A percentile compares a stretch with the other conserved stretches of the same genome.
Conservation (phyloP, 495 filamentous ascomycete species). For the Penicillium coffeae region DNA sequence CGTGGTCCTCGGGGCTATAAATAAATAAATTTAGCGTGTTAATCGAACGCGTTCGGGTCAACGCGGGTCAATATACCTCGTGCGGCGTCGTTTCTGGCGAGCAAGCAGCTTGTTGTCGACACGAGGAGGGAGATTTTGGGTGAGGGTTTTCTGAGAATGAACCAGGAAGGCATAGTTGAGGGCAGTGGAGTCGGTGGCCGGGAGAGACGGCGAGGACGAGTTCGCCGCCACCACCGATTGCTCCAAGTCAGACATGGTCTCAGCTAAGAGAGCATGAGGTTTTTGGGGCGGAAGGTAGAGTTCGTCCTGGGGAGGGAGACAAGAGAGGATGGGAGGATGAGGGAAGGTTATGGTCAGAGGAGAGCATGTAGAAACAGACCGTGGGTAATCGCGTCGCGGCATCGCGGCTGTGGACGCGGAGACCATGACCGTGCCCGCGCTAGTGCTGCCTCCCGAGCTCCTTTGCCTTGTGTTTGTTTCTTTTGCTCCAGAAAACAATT, state of each 20-base stretch:
- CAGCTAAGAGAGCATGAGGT: constrained; percentile 19
- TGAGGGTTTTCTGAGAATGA: constrained; percentile 63
- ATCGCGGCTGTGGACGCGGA: constrained; percentile 42
- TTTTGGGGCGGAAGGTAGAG: constrained; percentile 2
- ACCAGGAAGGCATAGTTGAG: constrained; percentile 62
- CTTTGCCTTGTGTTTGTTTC: constrained; percentile 7
- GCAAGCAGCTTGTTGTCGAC: constrained; percentile 65
- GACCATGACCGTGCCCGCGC: constrained; percentile 30
- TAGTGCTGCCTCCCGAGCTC: constrained; percentile 24
- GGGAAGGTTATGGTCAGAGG: constrained; percentile 12
- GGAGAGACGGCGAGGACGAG: constrained; percentile 37
- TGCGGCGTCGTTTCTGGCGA: constrained; percentile 66
- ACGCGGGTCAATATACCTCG: constrained; percentile 43
- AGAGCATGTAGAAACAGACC: constrained; percentile 16
- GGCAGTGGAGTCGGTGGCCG: constrained; percentile 34
- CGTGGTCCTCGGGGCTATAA: constrained; percentile 81
- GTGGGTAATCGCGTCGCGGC: constrained; percentile 36
- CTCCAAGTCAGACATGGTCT: constrained; percentile 39
- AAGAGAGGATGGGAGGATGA: constrained; percentile 9
- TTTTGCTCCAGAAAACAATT: background rate
- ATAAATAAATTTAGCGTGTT: background rate
- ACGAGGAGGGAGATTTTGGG: constrained; percentile 56
- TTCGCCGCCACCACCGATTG: constrained; percentile 23
- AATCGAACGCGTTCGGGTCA: constrained; percentile 9
- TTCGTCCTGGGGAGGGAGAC: constrained; percentile 7